Base-by-base conservation (phyloP, 2,329 filamentous ascomycete species). In the Metarhizium robertsii region DNA sequence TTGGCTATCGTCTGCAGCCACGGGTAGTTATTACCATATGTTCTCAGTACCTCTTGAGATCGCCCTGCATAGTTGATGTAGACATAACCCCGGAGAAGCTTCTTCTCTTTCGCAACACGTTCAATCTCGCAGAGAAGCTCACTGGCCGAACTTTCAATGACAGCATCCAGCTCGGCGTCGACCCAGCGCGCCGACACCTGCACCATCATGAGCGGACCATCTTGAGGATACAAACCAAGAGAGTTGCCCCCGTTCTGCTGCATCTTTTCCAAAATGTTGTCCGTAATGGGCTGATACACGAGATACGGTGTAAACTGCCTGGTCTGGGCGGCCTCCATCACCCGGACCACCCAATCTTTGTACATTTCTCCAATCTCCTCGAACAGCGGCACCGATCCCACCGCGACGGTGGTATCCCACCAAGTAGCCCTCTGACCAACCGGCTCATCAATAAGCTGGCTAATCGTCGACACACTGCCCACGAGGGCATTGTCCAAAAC, bases 221-320 rank as follows among this genome's bases (percentile, higher is more conserved):
- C 68, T 16, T 66, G 61, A 2, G 64, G 62, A 29, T 67, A 62
- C 18, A 77, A 59, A 0, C 73, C 73, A 6, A 76, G 59, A 1
- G 73, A 64, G 52, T 77, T 77, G 13, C 73, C 71, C 4, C 72
- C 73, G 16, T 69, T 70, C 43, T 64, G 62, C 49, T 65, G 57
- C 64, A 69, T 69, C 7, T 62, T 55, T 13, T 65, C 58, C 5
- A 69, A 56, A 29, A 72, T 62, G 43, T 67, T 66, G n/a, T 65
- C 60, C 2, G 73, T 57, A 43, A 75, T 67, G 6, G 73, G 69
- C 58, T 77, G 74, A 58, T 71, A 69, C 11, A 67, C 61, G 1
- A 71, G 49, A 42, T 42, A 42, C 3, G 50, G 50, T 8, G 38
- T 25, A 16, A 43, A 25, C 18, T 25, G 36, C n/a, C 38, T 42